These are phyloP conservation scores for Grosmannia penicillata DNA, from an alignment of 2,329 filamentous ascomycete genomes.

Conservation along the genomic window DNA sequence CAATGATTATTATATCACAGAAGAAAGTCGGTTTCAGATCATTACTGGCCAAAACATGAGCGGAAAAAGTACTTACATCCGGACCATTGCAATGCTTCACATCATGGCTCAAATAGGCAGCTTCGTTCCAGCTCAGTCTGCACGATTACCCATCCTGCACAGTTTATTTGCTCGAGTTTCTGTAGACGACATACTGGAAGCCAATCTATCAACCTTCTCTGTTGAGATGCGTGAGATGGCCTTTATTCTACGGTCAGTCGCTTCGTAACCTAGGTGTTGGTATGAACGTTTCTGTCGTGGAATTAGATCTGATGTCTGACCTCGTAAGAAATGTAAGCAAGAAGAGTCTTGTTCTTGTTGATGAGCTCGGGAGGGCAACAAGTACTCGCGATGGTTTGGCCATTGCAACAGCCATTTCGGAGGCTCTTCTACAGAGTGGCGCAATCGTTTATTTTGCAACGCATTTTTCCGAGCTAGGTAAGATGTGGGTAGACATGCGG, in stretches of 20 bases:
- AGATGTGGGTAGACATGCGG: not conserved
- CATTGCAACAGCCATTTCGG: slow-evolving; percentile 80
- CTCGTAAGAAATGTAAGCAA: slow-evolving; percentile 53
- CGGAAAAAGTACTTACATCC: slow-evolving; percentile 91
- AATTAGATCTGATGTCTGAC: not conserved
- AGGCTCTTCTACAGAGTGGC: slow-evolving; percentile 66
- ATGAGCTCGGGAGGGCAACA: slow-evolving; percentile 85
- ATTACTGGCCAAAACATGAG: slow-evolving; percentile 98
- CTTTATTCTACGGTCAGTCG: slow-evolving; percentile 56
- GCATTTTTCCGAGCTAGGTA: slow-evolving; percentile 68
- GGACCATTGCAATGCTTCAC: slow-evolving; percentile 65
- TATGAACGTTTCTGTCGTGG: slow-evolving; percentile 1
- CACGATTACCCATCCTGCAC: slow-evolving; percentile 63
- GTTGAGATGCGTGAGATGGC: slow-evolving; percentile 94
- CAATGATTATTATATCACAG: slow-evolving; percentile 77
- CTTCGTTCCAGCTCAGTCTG: slow-evolving; percentile 78
- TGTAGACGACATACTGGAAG: slow-evolving; percentile 75
- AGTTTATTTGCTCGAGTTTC: slow-evolving; percentile 81
- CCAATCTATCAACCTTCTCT: slow-evolving; percentile 85
- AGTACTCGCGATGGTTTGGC: slow-evolving; percentile 77
- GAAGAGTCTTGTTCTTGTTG: slow-evolving; percentile 68
- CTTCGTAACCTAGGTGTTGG: not conserved
- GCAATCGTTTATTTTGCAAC: slow-evolving; percentile 87
- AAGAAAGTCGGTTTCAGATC: slow-evolving; percentile 74
- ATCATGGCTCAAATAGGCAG: slow-evolving; percentile 91